Evolutionary conservation across 2,329 filamentous ascomycete species (phyloP).

Genomic region (Cordyceps fumosorosea): DNA sequence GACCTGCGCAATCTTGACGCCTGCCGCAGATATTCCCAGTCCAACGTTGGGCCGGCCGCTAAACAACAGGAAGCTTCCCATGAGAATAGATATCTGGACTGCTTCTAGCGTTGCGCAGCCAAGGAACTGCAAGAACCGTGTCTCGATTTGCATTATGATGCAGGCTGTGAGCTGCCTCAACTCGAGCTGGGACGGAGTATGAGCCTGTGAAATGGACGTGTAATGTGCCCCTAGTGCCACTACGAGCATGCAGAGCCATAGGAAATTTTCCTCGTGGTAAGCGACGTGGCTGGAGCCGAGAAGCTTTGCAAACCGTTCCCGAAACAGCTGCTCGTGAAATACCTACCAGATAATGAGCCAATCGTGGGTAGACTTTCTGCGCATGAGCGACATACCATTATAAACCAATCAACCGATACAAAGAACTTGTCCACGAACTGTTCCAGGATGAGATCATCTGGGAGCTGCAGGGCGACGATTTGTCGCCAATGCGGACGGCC

Average conservation of each 20-base stretch:
- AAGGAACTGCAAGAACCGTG: slow-evolving; percentile 2
- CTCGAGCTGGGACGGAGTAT: background rate
- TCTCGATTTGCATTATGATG: slow-evolving; percentile 2
- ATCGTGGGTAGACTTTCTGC: no score
- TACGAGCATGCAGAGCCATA: slow-evolving; percentile 9
- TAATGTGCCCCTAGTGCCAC: slow-evolving; percentile 11
- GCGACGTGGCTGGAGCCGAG: background rate
- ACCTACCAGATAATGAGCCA: background rate
- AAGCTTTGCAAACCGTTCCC: background rate
- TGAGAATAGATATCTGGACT: slow-evolving; percentile 9
- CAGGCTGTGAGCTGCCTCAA: slow-evolving; percentile 3
- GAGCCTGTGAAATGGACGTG: background rate
- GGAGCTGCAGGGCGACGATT: slow-evolving; percentile 7
- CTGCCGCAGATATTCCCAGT: slow-evolving; percentile 10
- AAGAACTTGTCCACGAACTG: slow-evolving; percentile 11
- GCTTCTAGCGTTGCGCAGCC: slow-evolving; percentile 10
- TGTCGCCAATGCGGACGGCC: slow-evolving; percentile 8
- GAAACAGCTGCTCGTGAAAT: slow-evolving; percentile 8
- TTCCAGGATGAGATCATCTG: background rate
- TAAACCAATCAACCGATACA: slow-evolving; percentile 13
- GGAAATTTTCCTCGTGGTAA: slow-evolving; percentile 11
- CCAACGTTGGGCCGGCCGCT: slow-evolving; percentile 11
- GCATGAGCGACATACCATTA: background rate
- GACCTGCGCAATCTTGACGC: slow-evolving; percentile 13
- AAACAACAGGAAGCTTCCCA: slow-evolving; percentile 12